Conservation (phyloP, 2,329 filamentous ascomycete species). For the Fusarium annulatum region DNA sequence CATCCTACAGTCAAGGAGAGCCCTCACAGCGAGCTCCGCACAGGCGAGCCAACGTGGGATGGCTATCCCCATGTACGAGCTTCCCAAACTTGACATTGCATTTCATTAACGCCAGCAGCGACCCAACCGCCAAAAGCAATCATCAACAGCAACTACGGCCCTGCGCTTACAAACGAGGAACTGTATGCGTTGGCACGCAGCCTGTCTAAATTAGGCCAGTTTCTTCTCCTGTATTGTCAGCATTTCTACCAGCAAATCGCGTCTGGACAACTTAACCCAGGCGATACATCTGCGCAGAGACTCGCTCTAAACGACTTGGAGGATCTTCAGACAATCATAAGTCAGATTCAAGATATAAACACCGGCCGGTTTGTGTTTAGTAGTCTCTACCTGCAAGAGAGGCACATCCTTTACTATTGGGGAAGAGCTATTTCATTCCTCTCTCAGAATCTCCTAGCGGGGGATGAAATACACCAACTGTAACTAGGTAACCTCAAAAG, state of each 20-base stretch:
- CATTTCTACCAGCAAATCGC: not conserved
- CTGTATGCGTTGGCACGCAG: accelerated
- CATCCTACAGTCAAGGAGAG: not conserved
- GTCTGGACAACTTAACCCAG: accelerated
- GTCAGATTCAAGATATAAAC: not conserved
- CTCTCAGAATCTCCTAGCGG: accelerated
- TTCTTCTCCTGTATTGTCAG: not conserved
- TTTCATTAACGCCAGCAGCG: too few relatives aligned
- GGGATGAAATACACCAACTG: not conserved
- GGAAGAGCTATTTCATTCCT: not conserved
- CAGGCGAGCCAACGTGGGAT: not conserved
- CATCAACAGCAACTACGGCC: not conserved
- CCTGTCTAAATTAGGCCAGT: not conserved
- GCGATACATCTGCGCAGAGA: accelerated
- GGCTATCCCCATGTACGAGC: not conserved
- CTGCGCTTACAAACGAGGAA: not conserved
- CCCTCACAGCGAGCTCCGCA: not conserved
- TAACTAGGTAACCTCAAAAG: accelerated
- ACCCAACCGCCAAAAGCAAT: not conserved
- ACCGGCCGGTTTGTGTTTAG: not conserved
- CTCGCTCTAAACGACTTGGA: not conserved
- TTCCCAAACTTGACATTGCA: too few relatives aligned
- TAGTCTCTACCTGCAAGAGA: accelerated
- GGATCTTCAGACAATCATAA: not conserved
- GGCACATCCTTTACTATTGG: not conserved